phyloP scores from a whole-genome alignment of 2,329 filamentous ascomycete genomes.

The Gnomoniopsis smithogilvyi region DNA sequence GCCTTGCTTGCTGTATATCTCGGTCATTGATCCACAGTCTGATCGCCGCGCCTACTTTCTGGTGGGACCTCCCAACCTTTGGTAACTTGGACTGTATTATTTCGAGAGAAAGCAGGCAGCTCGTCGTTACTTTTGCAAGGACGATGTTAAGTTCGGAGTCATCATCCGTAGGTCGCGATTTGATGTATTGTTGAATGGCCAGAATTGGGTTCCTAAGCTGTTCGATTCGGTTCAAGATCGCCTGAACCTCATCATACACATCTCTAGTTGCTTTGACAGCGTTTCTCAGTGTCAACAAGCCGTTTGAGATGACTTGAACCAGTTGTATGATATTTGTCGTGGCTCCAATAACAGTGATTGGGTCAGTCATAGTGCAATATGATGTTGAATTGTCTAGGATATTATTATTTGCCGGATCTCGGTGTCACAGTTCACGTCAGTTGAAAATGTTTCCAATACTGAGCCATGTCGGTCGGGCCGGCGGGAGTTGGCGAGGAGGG shows the following conservation, averaged over 20 bases:
- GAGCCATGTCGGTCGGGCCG: too few species aligned
- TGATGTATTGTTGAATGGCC: not conserved
- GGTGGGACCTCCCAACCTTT: not conserved
- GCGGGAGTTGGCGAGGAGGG: too few species aligned
- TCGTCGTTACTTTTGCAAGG: not conserved
- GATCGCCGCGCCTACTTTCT: not conserved
- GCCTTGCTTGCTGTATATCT: not conserved
- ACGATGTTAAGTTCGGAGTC: slow-evolving; percentile 1
- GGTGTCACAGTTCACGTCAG: too few species aligned
- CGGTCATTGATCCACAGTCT: not conserved
- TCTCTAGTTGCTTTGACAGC: slow-evolving; percentile 1
- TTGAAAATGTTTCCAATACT: too few species aligned
- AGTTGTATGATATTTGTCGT: too few species aligned
- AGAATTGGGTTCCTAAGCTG: not conserved
- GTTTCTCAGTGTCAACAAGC: too few species aligned
- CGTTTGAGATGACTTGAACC: too few species aligned
- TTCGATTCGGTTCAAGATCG: not conserved
- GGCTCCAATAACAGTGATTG: too few species aligned
- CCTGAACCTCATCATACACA: not conserved
- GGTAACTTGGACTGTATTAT: not conserved
- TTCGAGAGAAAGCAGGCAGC: not conserved
- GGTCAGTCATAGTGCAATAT: too few species aligned
- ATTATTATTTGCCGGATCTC: too few species aligned
- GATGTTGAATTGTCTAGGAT: too few species aligned
- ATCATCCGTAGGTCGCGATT: not conserved